Base-by-base conservation (phyloP, 129 eudicot species). In the Chrysanthemum lavandulifolium region DNA sequence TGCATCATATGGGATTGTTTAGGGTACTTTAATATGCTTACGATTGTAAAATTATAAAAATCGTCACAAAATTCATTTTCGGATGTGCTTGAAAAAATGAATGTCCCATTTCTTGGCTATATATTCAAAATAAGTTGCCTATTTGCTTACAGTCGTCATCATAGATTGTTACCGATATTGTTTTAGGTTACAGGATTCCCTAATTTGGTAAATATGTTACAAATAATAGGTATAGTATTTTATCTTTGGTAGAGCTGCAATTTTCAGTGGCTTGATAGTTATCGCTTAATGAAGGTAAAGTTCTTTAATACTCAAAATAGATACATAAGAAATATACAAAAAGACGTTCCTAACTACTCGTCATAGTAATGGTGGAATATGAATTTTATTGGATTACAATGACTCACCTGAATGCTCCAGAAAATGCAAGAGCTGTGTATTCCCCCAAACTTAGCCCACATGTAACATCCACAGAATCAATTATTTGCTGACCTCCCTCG, bases 371-470 rank as follows among this genome's bases (percentile, higher is more conserved):
- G 27, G 31, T 1, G 13, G 65, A 43, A 61, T 61, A 60, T 0
- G 14, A 15, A 36, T 36, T 40, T 40, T 40, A 6, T 6, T 40
- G 9, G 47, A 40, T 10, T 36, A 31, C 36, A 7, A 65, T 33
- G 80, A 57, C 67, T 61, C 65, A 87, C 98, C 96, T 87, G 83
- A 89, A 93, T 36, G 98, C 98, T 76, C 95, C 98, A 67, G 98
- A 85, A 89, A 93, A 93, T 76, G 96, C 95, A 73, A 93, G 89
- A 82, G 98, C 98, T 53, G 98, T 93, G 85, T 93, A 93, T 67
- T 93, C 98, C 70, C 98, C 98, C 86, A 93, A 89, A 55, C 98
- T 93, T 73, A 93, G 85, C 51, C 98, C 98, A 75, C 98, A 93
- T 50, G 98, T 93, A 63, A 93, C 97, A 78, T 93, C 98, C 59